Percentiles rank a stretch among this genome's conserved stretches.
These are phyloP conservation scores for Cystofilobasidium macerans DNA, from an alignment of 768 basidiomycete species.

Conservation along the genomic window DNA sequence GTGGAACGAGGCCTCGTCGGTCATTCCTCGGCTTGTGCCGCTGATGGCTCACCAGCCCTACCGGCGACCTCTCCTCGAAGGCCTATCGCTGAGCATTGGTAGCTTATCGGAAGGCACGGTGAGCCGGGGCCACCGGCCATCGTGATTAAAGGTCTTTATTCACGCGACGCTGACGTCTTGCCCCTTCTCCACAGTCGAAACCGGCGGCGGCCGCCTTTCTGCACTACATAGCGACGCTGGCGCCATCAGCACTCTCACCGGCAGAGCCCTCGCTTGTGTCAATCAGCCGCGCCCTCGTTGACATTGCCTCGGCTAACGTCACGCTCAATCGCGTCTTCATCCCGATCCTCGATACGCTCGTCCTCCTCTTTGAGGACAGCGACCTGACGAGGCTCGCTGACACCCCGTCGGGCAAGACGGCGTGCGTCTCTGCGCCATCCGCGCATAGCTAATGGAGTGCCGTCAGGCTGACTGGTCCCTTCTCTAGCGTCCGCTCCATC, in stretches of 20 bases:
- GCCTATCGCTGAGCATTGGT: constrained; percentile 66
- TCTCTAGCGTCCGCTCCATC: constrained; percentile 14
- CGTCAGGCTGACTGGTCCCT: neutral
- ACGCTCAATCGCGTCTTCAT: constrained; percentile 62
- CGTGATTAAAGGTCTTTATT: no score
- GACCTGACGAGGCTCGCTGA: constrained; percentile 47
- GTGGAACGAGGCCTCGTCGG: constrained; percentile 64
- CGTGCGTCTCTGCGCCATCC: constrained; percentile 41
- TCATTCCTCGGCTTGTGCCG: constrained; percentile 62
- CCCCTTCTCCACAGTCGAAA: constrained; percentile 47
- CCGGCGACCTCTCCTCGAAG: constrained; percentile 52
- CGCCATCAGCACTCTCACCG: constrained; percentile 31
- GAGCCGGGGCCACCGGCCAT: constrained; percentile 38
- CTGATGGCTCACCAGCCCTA: constrained; percentile 56
- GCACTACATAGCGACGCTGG: constrained; percentile 49
- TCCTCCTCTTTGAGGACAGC: constrained; percentile 60
- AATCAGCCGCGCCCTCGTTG: constrained; percentile 31
- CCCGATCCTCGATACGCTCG: constrained; percentile 69
- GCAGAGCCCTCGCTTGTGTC: constrained; percentile 21
- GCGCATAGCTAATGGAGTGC: neutral
- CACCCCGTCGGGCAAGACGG: constrained; percentile 37
- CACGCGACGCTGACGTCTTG: no score
- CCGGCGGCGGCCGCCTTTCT: constrained; percentile 54
- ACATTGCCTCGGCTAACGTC: constrained; percentile 47
- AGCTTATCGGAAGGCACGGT: constrained; percentile 80